These are phyloP conservation scores for Aschersonia sp. DNA, from an alignment of 2,329 filamentous ascomycete species.

Conservation along the genomic window DNA sequence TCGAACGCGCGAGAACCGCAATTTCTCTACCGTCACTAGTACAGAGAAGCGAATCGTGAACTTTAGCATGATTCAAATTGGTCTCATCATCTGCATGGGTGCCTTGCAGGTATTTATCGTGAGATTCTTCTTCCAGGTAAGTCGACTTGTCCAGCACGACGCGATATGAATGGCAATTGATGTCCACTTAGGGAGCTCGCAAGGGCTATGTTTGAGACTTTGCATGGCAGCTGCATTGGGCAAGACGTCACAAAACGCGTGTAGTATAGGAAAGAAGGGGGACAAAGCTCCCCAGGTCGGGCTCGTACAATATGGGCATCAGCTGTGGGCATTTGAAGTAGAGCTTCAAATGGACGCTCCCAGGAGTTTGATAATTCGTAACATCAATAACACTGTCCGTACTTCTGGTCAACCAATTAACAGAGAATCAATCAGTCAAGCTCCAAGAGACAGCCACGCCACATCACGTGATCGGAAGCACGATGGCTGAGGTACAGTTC, in stretches of 20 bases:
- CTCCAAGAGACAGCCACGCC: too few relatives aligned
- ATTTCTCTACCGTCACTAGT: constrained; percentile 94
- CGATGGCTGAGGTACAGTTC: too few relatives aligned
- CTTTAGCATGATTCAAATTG: constrained; percentile 85
- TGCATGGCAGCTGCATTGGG: constrained; percentile 2
- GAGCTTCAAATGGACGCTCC: background rate
- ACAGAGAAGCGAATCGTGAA: constrained; percentile 95
- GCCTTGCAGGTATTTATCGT: constrained; percentile 94
- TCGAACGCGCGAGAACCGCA: constrained; percentile 94
- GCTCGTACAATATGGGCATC: constrained; percentile 10
- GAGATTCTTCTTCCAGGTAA: constrained; percentile 92
- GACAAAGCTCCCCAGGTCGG: constrained; percentile 7
- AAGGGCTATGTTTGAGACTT: constrained; percentile 51
- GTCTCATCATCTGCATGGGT: constrained; percentile 89
- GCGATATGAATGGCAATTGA: background rate
- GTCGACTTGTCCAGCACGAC: background rate
- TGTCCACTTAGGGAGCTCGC: constrained; percentile 38
- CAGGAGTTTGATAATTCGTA: background rate
- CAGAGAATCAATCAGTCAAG: too few relatives aligned
- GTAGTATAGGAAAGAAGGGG: constrained; percentile 8
- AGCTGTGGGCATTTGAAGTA: background rate
- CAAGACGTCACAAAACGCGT: too few relatives aligned
- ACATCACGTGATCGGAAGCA: too few relatives aligned
- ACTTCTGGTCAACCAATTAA: too few relatives aligned
- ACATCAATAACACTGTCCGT: too few relatives aligned